Conservation (phyloP, 2,329 filamentous ascomycete species). For the Didymella keratinophila region DNA sequence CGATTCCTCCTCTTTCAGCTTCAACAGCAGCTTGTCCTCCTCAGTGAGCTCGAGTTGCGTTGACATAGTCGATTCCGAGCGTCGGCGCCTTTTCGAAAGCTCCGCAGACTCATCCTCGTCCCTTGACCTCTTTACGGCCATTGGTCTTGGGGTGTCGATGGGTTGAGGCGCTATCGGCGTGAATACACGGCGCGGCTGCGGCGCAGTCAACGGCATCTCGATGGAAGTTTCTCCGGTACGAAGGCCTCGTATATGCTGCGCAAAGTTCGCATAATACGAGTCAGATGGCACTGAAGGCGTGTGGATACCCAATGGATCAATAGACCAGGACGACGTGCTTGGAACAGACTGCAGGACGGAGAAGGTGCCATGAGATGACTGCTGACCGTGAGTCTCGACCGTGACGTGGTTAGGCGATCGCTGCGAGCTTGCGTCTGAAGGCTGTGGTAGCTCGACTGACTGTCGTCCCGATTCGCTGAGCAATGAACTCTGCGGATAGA, state of each 20-base stretch:
- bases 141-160: constrained; percentile 39
- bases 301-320: constrained; percentile 53
- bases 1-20: constrained; percentile 61
- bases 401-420: constrained; percentile 23
- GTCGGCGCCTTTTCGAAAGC: constrained; percentile 52
- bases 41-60: constrained; percentile 56
- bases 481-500: constrained; percentile 38
- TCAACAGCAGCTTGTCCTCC: constrained; percentile 59
- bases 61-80: constrained; percentile 48
- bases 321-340: constrained; percentile 50
- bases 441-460: constrained; percentile 1
- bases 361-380: constrained; percentile 54
- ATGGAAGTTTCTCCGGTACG: constrained; percentile 2
- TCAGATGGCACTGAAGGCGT: constrained; percentile 37
- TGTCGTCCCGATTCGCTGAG: constrained; percentile 4
- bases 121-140: constrained; percentile 47
- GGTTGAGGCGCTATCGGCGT: constrained; percentile 56
- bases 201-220: constrained; percentile 27
- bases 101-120: constrained; percentile 48
- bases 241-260: constrained; percentile 10
- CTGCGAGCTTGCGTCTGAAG: constrained; percentile 21
- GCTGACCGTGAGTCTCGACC: constrained; percentile 23
- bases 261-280: constrained; percentile 39
- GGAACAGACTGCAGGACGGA: constrained; percentile 52
- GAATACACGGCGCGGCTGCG: constrained; percentile 54